Conservation (phyloP, 2,329 filamentous ascomycete genomes). For the Claviceps spartinae region DNA sequence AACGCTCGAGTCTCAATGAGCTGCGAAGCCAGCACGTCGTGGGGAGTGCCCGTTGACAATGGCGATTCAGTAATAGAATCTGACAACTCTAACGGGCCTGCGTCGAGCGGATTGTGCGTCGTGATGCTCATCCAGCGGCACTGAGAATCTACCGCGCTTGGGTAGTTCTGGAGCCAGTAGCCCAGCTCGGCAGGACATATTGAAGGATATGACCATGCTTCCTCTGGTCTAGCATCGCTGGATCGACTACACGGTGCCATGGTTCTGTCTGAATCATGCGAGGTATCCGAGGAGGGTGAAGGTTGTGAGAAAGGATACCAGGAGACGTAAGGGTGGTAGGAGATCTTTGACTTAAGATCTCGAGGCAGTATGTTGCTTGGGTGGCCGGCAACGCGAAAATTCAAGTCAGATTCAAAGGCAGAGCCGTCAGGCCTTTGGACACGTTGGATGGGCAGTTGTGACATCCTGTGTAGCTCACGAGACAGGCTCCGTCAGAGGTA, state of each 20-base stretch:
- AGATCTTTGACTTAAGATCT: constrained; percentile 8
- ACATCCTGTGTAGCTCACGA: constrained; percentile 19
- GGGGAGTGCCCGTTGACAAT: constrained; percentile 4
- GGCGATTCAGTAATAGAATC: constrained; percentile 5
- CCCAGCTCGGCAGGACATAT: not conserved
- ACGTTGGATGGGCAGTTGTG: constrained; percentile 15
- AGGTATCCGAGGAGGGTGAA: not conserved
- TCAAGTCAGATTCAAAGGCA: constrained; percentile 11
- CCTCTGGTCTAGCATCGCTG: constrained; percentile 9
- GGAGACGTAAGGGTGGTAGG: constrained; percentile 5
- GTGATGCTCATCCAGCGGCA: not conserved
- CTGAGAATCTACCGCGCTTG: not conserved
- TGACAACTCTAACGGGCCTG: constrained; percentile 2
- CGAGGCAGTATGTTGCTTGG: not conserved
- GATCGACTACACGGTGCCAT: constrained; percentile 3
- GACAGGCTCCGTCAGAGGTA: constrained; percentile 15
- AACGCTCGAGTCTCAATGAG: not conserved
- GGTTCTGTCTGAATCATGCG: constrained; percentile 4
- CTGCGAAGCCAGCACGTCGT: not conserved
- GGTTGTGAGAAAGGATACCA: not conserved
- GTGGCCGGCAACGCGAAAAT: constrained; percentile 8
- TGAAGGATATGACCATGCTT: constrained; percentile 23
- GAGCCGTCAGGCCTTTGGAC: constrained; percentile 12
- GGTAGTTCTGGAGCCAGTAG: constrained; percentile 2
- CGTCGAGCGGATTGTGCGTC: constrained; percentile 7